Evolutionary conservation across 1,284 basidiomycete genomes (phyloP).

Genomic region (Trichosporon asahii): DNA sequence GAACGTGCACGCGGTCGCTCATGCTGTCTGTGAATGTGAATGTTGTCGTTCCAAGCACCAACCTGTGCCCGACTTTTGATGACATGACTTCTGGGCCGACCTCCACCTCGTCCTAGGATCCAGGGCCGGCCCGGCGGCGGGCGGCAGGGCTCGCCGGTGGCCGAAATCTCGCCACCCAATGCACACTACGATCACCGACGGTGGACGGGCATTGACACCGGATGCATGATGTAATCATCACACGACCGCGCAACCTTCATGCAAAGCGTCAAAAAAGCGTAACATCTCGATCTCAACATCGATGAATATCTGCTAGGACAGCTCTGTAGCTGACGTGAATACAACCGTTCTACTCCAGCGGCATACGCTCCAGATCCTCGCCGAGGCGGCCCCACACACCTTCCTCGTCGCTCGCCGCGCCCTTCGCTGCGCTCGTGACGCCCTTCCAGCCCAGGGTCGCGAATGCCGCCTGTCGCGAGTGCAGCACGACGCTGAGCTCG

Average conservation of each 20-base stretch:
- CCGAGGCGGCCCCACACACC: constrained; percentile 69
- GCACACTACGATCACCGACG: neutral
- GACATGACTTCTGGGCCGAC: neutral
- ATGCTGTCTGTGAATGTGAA: neutral
- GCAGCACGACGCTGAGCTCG: constrained; percentile 78
- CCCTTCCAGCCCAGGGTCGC: constrained; percentile 66
- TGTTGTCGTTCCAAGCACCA: neutral
- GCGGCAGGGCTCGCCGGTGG: neutral
- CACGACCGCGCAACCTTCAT: neutral
- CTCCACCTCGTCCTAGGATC: neutral
- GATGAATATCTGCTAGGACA: neutral
- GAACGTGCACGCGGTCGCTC: constrained; percentile 25
- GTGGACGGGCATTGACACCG: neutral
- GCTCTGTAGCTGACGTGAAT: neutral
- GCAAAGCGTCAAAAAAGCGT: neutral
- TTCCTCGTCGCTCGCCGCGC: constrained; percentile 56
- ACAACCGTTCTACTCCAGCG: constrained; percentile 60
- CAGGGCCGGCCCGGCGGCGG: neutral
- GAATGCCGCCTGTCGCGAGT: constrained; percentile 79
- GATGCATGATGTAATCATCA: neutral
- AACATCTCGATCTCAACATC: neutral
- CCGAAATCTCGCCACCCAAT: neutral
- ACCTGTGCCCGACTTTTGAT: neutral
- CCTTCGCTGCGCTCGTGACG: constrained; percentile 3
- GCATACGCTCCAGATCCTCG: constrained; percentile 72